These are phyloP conservation scores for Phytophthora chlamydospora DNA, from an alignment of 352 stramenopile species.

Conservation along the genomic window DNA sequence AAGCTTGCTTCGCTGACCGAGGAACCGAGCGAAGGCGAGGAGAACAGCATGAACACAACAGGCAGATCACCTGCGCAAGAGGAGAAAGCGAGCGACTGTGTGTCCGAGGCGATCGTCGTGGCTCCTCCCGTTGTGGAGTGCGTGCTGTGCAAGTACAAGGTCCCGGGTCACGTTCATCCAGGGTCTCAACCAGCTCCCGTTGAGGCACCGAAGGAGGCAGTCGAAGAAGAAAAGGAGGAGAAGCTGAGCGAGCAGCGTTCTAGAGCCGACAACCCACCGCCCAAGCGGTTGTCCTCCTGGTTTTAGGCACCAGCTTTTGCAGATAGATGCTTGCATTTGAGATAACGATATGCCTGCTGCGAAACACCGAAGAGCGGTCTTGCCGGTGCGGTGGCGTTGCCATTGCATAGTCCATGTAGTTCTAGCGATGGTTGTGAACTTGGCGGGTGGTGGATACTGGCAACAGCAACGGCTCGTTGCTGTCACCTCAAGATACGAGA, in stretches of 20 bases:
- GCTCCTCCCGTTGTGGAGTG: slow-evolving; percentile 39
- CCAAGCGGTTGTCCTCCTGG: slow-evolving; percentile 60
- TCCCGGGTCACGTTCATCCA: slow-evolving; percentile 59
- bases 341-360: too few species aligned
- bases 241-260: slow-evolving; percentile 21
- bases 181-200: slow-evolving; percentile 16
- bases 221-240: slow-evolving; percentile 4
- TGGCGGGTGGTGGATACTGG: too few species aligned
- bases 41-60: slow-evolving; percentile 6
- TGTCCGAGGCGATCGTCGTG: slow-evolving; percentile 16
- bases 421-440: too few species aligned
- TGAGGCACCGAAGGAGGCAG: not conserved
- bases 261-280: slow-evolving; percentile 23
- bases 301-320: slow-evolving; percentile 36
- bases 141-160: slow-evolving; percentile 67
- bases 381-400: too few species aligned
- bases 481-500: too few species aligned
- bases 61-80: not conserved
- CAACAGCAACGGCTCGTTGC: too few species aligned
- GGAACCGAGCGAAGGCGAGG: slow-evolving; percentile 38
- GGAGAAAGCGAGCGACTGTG: slow-evolving; percentile 1
- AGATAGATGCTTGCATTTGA: not conserved
- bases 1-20: slow-evolving; percentile 53
- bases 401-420: too few species aligned
- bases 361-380: too few species aligned